A percentile compares a stretch with the other conserved stretches of the same genome.
These are phyloP conservation scores for Diutina ranongensis DNA, from an alignment of 1,139 yeast genomes.

Conservation along the genomic window DNA sequence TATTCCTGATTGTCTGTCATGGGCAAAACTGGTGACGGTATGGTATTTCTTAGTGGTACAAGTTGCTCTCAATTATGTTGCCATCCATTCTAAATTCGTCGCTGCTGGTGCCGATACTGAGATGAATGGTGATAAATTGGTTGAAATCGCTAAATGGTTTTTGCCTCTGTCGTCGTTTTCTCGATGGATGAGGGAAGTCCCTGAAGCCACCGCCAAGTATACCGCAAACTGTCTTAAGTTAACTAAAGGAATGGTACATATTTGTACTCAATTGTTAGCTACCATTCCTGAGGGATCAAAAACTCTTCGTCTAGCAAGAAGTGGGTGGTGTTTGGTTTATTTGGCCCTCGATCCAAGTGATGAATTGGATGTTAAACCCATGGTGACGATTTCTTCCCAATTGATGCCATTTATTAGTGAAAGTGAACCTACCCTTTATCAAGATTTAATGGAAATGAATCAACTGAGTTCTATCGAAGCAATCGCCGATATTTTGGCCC, in stretches of 20 bases:
- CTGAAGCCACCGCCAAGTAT: background rate
- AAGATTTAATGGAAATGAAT: background rate
- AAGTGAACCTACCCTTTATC: background rate
- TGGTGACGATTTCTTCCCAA: background rate
- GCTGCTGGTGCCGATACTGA: background rate
- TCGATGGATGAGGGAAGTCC: background rate
- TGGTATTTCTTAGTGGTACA: slow-evolving; percentile 1
- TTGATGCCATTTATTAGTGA: background rate
- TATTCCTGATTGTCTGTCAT: background rate
- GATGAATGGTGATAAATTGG: background rate
- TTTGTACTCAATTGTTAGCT: background rate
- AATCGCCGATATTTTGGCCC: background rate
- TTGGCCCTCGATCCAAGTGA: background rate
- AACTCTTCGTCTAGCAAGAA: background rate
- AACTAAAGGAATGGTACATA: background rate
- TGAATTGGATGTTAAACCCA: background rate
- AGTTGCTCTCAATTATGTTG: background rate
- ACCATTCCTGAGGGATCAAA: background rate
- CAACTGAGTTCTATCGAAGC: background rate
- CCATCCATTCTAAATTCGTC: background rate
- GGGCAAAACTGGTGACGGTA: slow-evolving; percentile 5
- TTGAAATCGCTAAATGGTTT: background rate
- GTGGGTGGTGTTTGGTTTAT: background rate
- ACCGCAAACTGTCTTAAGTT: background rate
- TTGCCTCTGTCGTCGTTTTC: background rate